Percentiles rank a stretch among this genome's conserved stretches.
These are phyloP conservation scores for Musa troglodytarum DNA, from an alignment of 176 grass and related monocot genomes.

Conservation along the genomic window DNA sequence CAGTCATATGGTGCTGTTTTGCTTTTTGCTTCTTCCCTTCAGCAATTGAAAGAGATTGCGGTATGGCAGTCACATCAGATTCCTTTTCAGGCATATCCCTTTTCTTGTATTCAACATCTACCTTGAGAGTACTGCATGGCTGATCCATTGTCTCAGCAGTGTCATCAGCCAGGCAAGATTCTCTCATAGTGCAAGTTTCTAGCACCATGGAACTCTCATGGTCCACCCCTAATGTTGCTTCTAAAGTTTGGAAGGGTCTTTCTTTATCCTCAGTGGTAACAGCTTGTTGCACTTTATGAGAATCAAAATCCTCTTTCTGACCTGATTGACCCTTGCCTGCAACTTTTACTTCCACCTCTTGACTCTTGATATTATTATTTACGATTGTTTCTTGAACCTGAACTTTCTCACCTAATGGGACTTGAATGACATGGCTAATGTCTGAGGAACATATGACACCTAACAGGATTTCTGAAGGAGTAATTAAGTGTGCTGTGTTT, in stretches of 20 bases:
- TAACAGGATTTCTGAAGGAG: conserved; percentile 70
- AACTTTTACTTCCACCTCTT: conserved; percentile 28
- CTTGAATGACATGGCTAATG: conserved; percentile 30
- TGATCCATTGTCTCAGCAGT: conserved; percentile 22
- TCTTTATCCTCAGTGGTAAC: conserved; percentile 34
- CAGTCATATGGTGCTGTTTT: conserved; percentile 36
- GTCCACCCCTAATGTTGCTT: conserved; percentile 28
- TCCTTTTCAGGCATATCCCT: conserved; percentile 42
- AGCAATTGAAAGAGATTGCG: conserved; percentile 24
- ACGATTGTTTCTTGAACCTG: conserved; percentile 31
- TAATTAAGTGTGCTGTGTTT: conserved; percentile 51
- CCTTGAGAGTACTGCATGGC: conserved; percentile 20
- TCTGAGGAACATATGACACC: conserved; percentile 41
- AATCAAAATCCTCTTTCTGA: conserved; percentile 36
- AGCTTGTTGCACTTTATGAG: conserved; percentile 39
- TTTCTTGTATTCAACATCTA: conserved; percentile 22
- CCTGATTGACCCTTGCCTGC: conserved; percentile 20
- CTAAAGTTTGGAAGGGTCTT: conserved; percentile 25
- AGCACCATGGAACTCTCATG: conserved; percentile 31
- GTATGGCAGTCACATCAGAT: conserved; percentile 11
- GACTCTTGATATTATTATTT: conserved; percentile 26
- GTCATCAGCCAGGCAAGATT: conserved; percentile 12
- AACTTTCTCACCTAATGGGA: conserved; percentile 25
- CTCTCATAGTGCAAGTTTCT: conserved; percentile 13
- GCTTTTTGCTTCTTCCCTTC: conserved; percentile 46